phyloP scores from a whole-genome alignment of 306 rosid genomes.

The Acacia crassicarpa region DNA sequence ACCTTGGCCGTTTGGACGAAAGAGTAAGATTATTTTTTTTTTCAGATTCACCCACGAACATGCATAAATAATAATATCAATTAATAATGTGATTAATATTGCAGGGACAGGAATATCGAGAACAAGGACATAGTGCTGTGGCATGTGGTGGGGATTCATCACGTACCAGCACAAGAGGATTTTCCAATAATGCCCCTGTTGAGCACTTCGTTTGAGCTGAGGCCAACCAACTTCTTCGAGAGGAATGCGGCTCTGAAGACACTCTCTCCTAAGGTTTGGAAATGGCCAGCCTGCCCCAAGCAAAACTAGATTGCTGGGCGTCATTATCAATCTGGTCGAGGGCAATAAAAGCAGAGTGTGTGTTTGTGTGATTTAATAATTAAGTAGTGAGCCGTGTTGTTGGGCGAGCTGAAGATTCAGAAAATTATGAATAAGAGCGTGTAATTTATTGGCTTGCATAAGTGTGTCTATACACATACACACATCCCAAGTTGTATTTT shows the following conservation, averaged over 20 bases:
- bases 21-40: constrained; percentile 18
- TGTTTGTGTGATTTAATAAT: neutral
- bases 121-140: constrained; percentile 56
- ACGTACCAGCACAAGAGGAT: constrained; percentile 67
- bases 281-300: constrained; percentile 27
- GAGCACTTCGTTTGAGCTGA: constrained; percentile 56
- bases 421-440: neutral
- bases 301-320: neutral
- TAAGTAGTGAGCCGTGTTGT: neutral
- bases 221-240: constrained; percentile 76
- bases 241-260: constrained; percentile 63
- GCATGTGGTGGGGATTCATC: constrained; percentile 68
- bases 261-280: constrained; percentile 22
- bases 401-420: neutral
- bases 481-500: neutral
- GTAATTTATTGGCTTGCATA: neutral
- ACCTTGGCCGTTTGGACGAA: constrained; percentile 56
- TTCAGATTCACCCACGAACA: neutral
- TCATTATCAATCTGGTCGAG: neutral
- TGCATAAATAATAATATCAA: too few species aligned
- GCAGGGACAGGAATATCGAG: constrained; percentile 48
- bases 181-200: constrained; percentile 66
- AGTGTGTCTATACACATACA: too few species aligned
- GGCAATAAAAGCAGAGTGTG: neutral
- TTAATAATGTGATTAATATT: neutral